Evolutionary conservation across 129 eudicot genomes (phyloP).

Genomic region (Tagetes erecta): DNA sequence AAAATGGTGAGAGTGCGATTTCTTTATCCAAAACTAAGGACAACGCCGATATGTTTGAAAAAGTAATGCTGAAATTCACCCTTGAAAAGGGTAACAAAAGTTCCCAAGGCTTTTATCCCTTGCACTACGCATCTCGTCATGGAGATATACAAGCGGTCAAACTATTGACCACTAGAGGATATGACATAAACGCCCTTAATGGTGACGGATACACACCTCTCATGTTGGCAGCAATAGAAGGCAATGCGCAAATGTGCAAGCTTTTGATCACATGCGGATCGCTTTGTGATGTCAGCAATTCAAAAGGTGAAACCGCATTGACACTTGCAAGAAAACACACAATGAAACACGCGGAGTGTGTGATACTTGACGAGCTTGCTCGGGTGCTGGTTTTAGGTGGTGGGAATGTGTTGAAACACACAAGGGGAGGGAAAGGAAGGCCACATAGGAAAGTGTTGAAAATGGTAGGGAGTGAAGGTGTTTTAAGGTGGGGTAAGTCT

Average conservation of each 20-base stretch:
- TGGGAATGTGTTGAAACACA: constrained; percentile 57
- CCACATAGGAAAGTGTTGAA: constrained; percentile 61
- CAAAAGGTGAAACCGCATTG: constrained; percentile 73
- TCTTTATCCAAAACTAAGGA: constrained; percentile 48
- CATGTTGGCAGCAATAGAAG: constrained; percentile 91
- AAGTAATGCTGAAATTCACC: constrained; percentile 77
- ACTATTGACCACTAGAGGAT: constrained; percentile 59
- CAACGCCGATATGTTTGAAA: constrained; percentile 64
- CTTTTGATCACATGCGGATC: constrained; percentile 68
- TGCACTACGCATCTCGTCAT: constrained; percentile 82
- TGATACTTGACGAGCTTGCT: constrained; percentile 67
- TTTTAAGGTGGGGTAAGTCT: constrained; percentile 83
- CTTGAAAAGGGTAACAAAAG: constrained; percentile 62
- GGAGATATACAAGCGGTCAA: constrained; percentile 68
- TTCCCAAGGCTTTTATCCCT: constrained; percentile 66
- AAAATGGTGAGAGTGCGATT: constrained; percentile 67
- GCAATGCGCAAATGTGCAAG: constrained; percentile 56
- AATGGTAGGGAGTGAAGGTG: constrained; percentile 57
- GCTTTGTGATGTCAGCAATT: constrained; percentile 44
- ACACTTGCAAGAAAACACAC: constrained; percentile 53
- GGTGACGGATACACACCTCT: constrained; percentile 86
- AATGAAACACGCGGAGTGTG: constrained; percentile 45
- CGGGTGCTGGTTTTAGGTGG: constrained; percentile 60
- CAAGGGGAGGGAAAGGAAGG: constrained; percentile 74
- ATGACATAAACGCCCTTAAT: constrained; percentile 68